Conservation (phyloP, 371 early-diverging fungal genomes). For the Basidiobolus meristosporus region DNA sequence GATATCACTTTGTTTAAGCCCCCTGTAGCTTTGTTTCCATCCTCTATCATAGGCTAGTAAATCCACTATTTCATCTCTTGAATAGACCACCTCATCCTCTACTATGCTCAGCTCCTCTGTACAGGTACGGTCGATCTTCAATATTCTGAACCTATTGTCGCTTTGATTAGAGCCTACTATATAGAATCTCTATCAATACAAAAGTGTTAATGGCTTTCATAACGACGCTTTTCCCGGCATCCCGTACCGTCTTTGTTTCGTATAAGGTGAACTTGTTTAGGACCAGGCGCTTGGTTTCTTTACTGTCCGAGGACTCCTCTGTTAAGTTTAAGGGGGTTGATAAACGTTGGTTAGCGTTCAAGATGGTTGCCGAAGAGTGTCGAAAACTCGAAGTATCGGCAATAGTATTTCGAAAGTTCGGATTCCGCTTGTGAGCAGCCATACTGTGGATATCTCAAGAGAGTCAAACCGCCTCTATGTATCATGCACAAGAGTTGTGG, state of each 20-base stretch:
- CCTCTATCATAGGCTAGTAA: slow-evolving; percentile 62
- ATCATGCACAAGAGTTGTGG: no score
- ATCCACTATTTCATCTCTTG: slow-evolving; percentile 45
- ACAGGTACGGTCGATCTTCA: slow-evolving; percentile 71
- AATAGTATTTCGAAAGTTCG: no score
- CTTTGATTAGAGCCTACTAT: slow-evolving; percentile 67
- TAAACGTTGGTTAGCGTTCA: no score
- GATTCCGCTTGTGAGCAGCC: no score
- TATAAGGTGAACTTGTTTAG: slow-evolving; percentile 54
- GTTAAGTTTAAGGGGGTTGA: no score
- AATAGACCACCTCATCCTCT: slow-evolving; percentile 48
- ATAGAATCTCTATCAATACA: slow-evolving; percentile 35
- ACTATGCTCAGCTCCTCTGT: slow-evolving; percentile 29
- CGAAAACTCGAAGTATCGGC: no score
- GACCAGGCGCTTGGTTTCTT: slow-evolving; percentile 19
- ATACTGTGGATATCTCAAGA: no score
- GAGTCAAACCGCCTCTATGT: no score
- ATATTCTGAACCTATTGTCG: slow-evolving; percentile 51
- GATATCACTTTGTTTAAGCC: slow-evolving; percentile 45
- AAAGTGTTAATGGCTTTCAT: neutral
- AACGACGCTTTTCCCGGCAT: neutral
- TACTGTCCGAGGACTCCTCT: no score
- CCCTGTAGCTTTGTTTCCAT: slow-evolving; percentile 56
- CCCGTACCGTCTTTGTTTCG: slow-evolving; percentile 57
- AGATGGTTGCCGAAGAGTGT: no score